These are phyloP conservation scores for Bipolaris zeicola DNA, from an alignment of 2,329 filamentous ascomycete genomes.

Conservation along the genomic window DNA sequence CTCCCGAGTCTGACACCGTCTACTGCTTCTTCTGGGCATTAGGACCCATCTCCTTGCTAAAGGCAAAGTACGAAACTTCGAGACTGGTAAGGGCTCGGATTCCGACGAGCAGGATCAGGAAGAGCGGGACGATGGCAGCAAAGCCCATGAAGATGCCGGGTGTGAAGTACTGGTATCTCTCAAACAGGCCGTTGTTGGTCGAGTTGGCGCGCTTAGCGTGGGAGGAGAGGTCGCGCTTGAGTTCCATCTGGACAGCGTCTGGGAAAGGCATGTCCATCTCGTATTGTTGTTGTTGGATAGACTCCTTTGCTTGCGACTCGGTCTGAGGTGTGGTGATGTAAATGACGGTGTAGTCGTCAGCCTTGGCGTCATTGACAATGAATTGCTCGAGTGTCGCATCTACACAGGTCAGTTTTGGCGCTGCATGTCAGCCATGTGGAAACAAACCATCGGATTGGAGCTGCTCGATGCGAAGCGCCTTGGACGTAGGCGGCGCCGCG, in stretches of 20 bases:
- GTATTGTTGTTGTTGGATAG: constrained; percentile 55
- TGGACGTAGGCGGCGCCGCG: constrained; percentile 24
- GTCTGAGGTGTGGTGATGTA: constrained; percentile 69
- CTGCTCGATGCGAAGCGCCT: constrained; percentile 19
- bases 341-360: constrained; percentile 71
- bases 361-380: constrained; percentile 49
- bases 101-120: constrained; percentile 79
- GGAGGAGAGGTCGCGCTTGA: constrained; percentile 68
- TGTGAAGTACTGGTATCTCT: constrained; percentile 93
- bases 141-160: constrained; percentile 91
- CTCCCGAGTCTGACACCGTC: not conserved
- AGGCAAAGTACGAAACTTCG: constrained; percentile 90
- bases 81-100: constrained; percentile 78
- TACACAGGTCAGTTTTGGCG: constrained; percentile 17
- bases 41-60: constrained; percentile 96
- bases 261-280: constrained; percentile 68
- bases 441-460: constrained; percentile 30
- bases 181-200: constrained; percentile 65
- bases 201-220: constrained; percentile 34
- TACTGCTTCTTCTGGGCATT: constrained; percentile 80
- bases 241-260: constrained; percentile 69
- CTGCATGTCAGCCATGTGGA: not conserved
- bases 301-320: constrained; percentile 31
- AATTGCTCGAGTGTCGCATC: constrained; percentile 31
- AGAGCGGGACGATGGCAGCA: constrained; percentile 70